phyloP scores from a whole-genome alignment of 2,329 filamentous ascomycete species.

The Curvularia hawaiiensis region DNA sequence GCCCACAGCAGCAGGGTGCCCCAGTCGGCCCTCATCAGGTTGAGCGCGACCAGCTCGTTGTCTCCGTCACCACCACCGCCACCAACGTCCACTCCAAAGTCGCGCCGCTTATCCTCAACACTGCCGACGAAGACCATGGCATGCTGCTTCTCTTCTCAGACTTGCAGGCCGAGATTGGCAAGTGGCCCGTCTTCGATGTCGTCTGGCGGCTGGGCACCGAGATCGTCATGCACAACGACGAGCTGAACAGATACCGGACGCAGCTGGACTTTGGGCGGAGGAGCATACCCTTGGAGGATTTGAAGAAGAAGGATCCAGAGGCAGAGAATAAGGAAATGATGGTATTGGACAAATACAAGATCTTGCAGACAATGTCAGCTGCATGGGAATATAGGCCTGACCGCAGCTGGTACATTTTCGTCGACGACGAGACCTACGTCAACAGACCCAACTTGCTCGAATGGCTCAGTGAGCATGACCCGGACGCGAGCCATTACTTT shows the following conservation, averaged over 20 bases:
- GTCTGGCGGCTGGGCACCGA: constrained; percentile 37
- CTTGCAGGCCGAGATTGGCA: constrained; percentile 40
- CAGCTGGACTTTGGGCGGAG: constrained; percentile 38
- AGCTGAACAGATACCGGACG: constrained; percentile 46
- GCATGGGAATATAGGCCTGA: constrained; percentile 49
- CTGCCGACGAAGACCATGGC: constrained; percentile 38
- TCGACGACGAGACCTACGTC: constrained; percentile 64
- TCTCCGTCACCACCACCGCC: constrained; percentile 62
- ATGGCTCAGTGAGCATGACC: constrained; percentile 59
- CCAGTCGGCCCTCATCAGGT: constrained; percentile 27
- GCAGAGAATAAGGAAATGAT: constrained; percentile 28
- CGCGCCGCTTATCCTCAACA: constrained; percentile 45
- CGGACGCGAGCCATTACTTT: constrained; percentile 56
- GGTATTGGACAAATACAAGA: constrained; percentile 48
- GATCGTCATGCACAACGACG: constrained; percentile 36
- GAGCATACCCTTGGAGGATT: constrained; percentile 34
- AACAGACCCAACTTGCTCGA: constrained; percentile 59
- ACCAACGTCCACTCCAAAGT: constrained; percentile 61
- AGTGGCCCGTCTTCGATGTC: constrained; percentile 46
- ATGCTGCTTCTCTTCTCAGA: constrained; percentile 49
- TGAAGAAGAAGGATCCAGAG: constrained; percentile 23
- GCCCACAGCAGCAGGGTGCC: constrained; percentile 21
- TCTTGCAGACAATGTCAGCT: constrained; percentile 44
- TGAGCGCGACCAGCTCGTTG: constrained; percentile 49
- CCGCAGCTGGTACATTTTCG: constrained; percentile 64